These are phyloP conservation scores for Lactifluus pinguis DNA, from an alignment of 768 basidiomycete genomes.

Conservation along the genomic window DNA sequence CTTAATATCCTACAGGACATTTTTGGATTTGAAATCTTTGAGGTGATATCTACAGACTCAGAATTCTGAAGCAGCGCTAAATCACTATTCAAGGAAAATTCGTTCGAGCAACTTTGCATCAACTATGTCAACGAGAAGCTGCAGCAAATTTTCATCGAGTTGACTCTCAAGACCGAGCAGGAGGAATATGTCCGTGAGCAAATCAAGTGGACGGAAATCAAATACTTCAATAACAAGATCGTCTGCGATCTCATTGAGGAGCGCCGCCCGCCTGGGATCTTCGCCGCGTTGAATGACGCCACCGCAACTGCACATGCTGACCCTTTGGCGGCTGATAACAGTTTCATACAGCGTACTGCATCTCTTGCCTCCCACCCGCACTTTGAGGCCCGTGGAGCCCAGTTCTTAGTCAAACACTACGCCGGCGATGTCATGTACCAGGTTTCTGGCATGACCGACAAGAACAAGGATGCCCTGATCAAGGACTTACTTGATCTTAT, in stretches of 20 bases:
- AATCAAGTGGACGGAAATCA: conserved; percentile 99
- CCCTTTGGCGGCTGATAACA: conserved; percentile 90
- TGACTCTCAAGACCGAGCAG: conserved; percentile 97
- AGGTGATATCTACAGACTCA: conserved; percentile 36
- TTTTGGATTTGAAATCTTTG: conserved; percentile 98
- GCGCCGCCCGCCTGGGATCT: conserved; percentile 90
- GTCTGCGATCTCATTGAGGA: conserved; percentile 99
- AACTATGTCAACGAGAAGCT: conserved; percentile 99
- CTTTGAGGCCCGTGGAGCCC: conserved; percentile 88
- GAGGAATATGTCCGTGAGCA: conserved; percentile 98
- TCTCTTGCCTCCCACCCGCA: conserved; percentile 78
- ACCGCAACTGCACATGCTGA: conserved; percentile 98
- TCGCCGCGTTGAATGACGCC: conserved; percentile 97
- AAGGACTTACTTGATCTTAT: conserved; percentile 93
- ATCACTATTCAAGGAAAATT: conserved; percentile 59
- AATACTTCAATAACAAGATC: conserved; percentile 97
- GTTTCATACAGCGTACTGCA: conserved; percentile 87
- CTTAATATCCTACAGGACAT: conserved; percentile 56
- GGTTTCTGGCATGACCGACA: conserved; percentile 96
- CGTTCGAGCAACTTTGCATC: conserved; percentile 97
- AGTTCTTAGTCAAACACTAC: conserved; percentile 94
- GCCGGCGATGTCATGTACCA: conserved; percentile 99
- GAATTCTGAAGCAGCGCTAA: not conserved
- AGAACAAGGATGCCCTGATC: conserved; percentile 96
- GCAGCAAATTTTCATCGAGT: conserved; percentile 98